A percentile compares a stretch with the other conserved stretches of the same genome.
These are phyloP conservation scores for Saturnispora diversa DNA, from an alignment of 805 yeast genomes.

Conservation along the genomic window DNA sequence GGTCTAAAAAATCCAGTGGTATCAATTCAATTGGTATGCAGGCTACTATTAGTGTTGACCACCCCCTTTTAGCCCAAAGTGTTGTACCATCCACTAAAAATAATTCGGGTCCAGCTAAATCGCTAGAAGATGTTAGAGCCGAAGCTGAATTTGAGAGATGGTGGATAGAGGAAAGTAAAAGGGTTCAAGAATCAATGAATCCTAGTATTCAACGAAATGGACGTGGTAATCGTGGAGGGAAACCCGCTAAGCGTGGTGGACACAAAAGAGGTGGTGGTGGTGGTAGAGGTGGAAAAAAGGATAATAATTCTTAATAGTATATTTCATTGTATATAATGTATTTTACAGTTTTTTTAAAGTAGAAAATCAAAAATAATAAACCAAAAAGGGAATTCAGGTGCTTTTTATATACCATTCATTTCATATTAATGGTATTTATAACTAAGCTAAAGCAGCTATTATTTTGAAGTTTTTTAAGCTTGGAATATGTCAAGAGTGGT, in stretches of 20 bases:
- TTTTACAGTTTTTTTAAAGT: conserved; percentile 1
- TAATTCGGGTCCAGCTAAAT: not conserved
- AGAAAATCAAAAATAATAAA: not conserved
- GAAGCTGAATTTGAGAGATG: conserved; percentile 81
- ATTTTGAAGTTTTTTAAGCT: no score
- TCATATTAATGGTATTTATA: no score
- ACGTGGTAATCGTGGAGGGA: conserved; percentile 2
- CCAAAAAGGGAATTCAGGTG: not conserved
- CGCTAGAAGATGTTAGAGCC: conserved; percentile 63
- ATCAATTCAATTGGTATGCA: not conserved
- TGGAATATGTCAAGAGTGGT: no score
- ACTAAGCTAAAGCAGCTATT: no score
- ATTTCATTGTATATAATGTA: not conserved
- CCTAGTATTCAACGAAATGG: not conserved
- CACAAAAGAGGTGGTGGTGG: conserved; percentile 2
- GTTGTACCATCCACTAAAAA: no score
- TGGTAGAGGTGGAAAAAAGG: conserved; percentile 4
- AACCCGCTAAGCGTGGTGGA: no score
- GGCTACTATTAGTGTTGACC: not conserved
- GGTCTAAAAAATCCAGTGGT: conserved; percentile 5
- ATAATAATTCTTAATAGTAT: not conserved
- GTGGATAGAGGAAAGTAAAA: conserved; percentile 78
- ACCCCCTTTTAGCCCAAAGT: no score
- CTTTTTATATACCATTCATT: no score
- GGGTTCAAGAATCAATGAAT: conserved; percentile 42